phyloP scores from a whole-genome alignment of 305 asterid genomes.

The Ilex paraguariensis region DNA sequence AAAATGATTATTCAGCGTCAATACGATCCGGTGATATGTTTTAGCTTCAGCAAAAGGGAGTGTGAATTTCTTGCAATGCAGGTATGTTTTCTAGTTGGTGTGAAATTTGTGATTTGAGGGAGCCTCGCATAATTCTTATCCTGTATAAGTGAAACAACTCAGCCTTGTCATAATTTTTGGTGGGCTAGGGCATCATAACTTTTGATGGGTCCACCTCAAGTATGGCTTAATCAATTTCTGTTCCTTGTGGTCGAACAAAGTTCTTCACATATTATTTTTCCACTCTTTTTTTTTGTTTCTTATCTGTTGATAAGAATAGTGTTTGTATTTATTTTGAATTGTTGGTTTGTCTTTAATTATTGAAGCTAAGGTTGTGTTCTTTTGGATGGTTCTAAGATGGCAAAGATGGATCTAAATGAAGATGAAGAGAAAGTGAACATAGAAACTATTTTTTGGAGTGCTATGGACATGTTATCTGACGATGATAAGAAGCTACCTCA shows the following conservation, averaged over 20 bases:
- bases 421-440: conserved; percentile 86
- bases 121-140: neutral
- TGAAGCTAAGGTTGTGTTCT: neutral
- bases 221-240: neutral
- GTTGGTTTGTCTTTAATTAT: no score
- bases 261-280: neutral
- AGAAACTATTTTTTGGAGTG: conserved; percentile 99
- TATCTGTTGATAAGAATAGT: neutral
- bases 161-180: no score
- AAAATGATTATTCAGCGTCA: conserved; percentile 91
- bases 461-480: conserved; percentile 98
- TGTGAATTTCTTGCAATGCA: conserved; percentile 99
- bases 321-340: no score
- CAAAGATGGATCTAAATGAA: conserved; percentile 82
- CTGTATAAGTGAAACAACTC: no score
- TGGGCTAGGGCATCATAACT: no score
- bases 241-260: conserved; percentile 6
- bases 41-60: conserved; percentile 99
- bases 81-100: conserved; percentile 36
- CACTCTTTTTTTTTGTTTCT: neutral
- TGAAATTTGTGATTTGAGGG: neutral
- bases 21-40: conserved; percentile 97
- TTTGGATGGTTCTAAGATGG: conserved; percentile 48
- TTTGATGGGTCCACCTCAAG: no score
- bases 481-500: conserved; percentile 97